Conservation (phyloP, 805 yeast species). For the Lipomyces orientalis region DNA sequence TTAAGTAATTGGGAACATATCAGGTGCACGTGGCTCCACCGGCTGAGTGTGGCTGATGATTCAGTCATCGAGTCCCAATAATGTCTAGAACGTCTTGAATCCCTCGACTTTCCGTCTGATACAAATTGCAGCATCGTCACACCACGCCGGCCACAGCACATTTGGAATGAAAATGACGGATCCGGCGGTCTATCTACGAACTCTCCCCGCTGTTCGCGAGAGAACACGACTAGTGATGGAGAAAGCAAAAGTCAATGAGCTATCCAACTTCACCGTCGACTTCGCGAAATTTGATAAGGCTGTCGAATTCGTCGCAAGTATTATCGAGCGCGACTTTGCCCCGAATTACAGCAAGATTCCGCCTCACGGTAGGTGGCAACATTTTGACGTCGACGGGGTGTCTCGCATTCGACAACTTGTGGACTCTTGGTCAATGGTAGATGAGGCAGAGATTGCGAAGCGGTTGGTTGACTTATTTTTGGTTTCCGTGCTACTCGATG, state of each 20-base stretch:
- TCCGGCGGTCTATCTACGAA: constrained; percentile 48
- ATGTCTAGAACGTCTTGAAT: too few relatives aligned
- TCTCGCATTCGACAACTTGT: constrained; percentile 55
- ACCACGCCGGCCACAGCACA: not conserved
- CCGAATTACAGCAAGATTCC: constrained; percentile 56
- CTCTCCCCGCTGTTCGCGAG: constrained; percentile 63
- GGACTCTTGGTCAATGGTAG: constrained; percentile 45
- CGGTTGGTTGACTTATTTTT: constrained; percentile 63
- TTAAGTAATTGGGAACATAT: not conserved
- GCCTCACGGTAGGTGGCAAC: constrained; percentile 73
- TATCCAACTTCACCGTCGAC: constrained; percentile 55
- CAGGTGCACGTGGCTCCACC: too few relatives aligned
- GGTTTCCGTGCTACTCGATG: constrained; percentile 66
- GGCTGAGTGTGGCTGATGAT: too few relatives aligned
- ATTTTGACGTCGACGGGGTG: constrained; percentile 59
- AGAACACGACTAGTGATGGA: constrained; percentile 54
- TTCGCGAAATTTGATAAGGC: constrained; percentile 50
- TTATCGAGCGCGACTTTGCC: constrained; percentile 55
- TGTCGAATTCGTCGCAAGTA: constrained; percentile 54
- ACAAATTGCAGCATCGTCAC: too few relatives aligned
- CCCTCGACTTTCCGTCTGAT: too few relatives aligned
- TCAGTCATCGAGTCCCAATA: too few relatives aligned
- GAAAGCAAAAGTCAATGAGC: constrained; percentile 49
- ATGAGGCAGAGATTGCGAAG: constrained; percentile 55
- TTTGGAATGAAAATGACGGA: not conserved